Evolutionary conservation across 1,139 yeast species (phyloP).

Genomic region (Blastobotrys aristatus): DNA sequence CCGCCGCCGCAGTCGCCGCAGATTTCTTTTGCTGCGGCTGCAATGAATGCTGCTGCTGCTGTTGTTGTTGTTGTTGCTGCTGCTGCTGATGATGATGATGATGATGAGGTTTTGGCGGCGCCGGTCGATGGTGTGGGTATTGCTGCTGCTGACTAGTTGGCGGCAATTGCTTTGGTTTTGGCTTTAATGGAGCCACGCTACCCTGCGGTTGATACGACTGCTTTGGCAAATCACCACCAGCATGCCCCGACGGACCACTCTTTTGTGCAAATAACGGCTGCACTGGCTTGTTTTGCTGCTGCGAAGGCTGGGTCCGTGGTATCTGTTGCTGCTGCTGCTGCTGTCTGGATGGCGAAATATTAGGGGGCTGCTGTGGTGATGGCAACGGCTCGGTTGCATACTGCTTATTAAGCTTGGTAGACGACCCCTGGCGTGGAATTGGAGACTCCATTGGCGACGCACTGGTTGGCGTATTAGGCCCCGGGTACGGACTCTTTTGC

Average conservation of each 20-base stretch:
- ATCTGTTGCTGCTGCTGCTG: slow-evolving; percentile 12
- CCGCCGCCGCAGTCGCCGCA: slow-evolving; percentile 33
- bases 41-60: slow-evolving; percentile 17
- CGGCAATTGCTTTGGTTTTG: slow-evolving; percentile 16
- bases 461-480: slow-evolving; percentile 10
- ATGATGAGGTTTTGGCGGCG: slow-evolving; percentile 22
- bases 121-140: slow-evolving; percentile 16
- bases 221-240: slow-evolving; percentile 5
- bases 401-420: slow-evolving; percentile 22
- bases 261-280: slow-evolving; percentile 12
- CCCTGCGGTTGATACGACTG: slow-evolving; percentile 9
- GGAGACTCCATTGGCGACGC: slow-evolving; percentile 14
- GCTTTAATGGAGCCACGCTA: slow-evolving; percentile 14
- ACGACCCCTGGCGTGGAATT: slow-evolving; percentile 22
- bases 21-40: slow-evolving; percentile 32
- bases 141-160: slow-evolving; percentile 2
- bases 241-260: background rate
- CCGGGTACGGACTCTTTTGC: background rate
- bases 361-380: slow-evolving; percentile 20
- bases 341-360: slow-evolving; percentile 6
- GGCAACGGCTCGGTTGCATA: slow-evolving; percentile 7
- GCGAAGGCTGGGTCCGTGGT: slow-evolving; percentile 12
- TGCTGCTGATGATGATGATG: slow-evolving; percentile 20
- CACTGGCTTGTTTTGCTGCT: slow-evolving; percentile 14
- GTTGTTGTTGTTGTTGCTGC: slow-evolving; percentile 7